Conservation (phyloP, 2,329 filamentous ascomycete genomes). For the Alternaria novae-zelandiae region DNA sequence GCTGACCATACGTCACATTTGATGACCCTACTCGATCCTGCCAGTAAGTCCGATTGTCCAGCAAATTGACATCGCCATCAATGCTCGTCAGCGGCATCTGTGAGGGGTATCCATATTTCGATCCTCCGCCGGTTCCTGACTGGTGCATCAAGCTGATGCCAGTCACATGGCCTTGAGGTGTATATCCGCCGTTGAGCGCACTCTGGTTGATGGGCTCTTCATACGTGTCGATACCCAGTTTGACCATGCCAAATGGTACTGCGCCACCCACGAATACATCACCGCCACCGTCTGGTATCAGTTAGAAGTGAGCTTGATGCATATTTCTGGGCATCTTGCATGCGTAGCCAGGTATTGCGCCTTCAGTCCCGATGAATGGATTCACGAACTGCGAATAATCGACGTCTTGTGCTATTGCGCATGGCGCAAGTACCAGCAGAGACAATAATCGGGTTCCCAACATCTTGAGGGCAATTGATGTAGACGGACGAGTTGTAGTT, state of each 20-base stretch:
- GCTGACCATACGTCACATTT: not conserved
- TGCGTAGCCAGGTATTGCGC: conserved; percentile 50
- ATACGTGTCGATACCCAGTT: conserved; percentile 50
- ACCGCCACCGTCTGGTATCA: conserved; percentile 44
- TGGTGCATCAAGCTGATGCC: conserved; percentile 50
- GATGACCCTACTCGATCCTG: conserved; percentile 39
- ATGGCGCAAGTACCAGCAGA: not conserved
- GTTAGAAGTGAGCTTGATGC: conserved; percentile 1
- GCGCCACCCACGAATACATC: conserved; percentile 50
- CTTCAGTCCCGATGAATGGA: conserved; percentile 56
- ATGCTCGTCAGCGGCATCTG: conserved; percentile 52
- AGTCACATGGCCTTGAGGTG: conserved; percentile 49
- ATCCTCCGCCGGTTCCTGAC: conserved; percentile 45
- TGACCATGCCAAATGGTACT: conserved; percentile 51
- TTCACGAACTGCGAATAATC: conserved; percentile 51
- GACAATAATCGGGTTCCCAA: not conserved
- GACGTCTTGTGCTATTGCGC: conserved; percentile 21
- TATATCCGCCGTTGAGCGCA: conserved; percentile 51
- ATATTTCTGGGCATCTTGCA: conserved; percentile 21
- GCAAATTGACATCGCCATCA: conserved; percentile 50
- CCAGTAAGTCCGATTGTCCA: conserved; percentile 53
- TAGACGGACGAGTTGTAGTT: not conserved
- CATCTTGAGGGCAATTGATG: not conserved
- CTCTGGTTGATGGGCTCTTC: conserved; percentile 45
- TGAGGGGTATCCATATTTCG: conserved; percentile 51